Evolutionary conservation across 192 early-diverging fungal genomes (phyloP).

Genomic region (Entomortierella parvispora): DNA sequence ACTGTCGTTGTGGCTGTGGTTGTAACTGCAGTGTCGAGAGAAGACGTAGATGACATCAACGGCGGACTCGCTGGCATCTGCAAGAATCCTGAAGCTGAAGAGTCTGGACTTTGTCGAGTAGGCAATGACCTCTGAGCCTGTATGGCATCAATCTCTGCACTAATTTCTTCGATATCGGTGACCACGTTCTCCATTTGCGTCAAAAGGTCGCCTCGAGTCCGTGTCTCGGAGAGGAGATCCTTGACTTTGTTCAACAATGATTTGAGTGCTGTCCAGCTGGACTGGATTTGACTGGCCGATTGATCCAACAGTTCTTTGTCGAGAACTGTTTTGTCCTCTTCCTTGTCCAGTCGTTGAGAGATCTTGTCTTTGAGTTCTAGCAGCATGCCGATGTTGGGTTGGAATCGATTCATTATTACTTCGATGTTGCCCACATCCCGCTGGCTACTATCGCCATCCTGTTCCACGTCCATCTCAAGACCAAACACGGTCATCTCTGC

Average conservation of each 20-base stretch:
- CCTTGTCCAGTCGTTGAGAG: background rate
- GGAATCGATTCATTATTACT: slow-evolving; percentile 53
- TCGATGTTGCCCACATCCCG: slow-evolving; percentile 55
- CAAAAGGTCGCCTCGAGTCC: slow-evolving; percentile 20
- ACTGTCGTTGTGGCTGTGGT: background rate
- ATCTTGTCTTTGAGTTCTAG: slow-evolving; percentile 56
- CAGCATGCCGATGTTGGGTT: slow-evolving; percentile 55
- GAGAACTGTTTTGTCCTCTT: background rate
- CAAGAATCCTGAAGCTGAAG: background rate
- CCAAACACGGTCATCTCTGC: slow-evolving; percentile 65
- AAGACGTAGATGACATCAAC: background rate
- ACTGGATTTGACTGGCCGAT: too few species aligned
- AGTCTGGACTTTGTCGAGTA: background rate
- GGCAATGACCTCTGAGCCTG: slow-evolving; percentile 4
- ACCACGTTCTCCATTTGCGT: slow-evolving; percentile 24
- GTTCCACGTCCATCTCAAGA: slow-evolving; percentile 60
- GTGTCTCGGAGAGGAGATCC: slow-evolving; percentile 51
- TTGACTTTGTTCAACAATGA: slow-evolving; percentile 58
- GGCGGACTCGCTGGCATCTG: slow-evolving; percentile 9
- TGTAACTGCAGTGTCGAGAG: background rate
- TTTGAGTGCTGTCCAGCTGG: slow-evolving; percentile 56
- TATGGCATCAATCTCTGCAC: slow-evolving; percentile 13
- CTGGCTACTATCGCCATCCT: slow-evolving; percentile 50
- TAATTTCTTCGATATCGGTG: slow-evolving; percentile 28
- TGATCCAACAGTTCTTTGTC: too few species aligned